Evolutionary conservation across 2,329 filamentous ascomycete genomes (phyloP), one percentile per base, ranked within the genome.

Genomic region (Didymella segeticola): DNA sequence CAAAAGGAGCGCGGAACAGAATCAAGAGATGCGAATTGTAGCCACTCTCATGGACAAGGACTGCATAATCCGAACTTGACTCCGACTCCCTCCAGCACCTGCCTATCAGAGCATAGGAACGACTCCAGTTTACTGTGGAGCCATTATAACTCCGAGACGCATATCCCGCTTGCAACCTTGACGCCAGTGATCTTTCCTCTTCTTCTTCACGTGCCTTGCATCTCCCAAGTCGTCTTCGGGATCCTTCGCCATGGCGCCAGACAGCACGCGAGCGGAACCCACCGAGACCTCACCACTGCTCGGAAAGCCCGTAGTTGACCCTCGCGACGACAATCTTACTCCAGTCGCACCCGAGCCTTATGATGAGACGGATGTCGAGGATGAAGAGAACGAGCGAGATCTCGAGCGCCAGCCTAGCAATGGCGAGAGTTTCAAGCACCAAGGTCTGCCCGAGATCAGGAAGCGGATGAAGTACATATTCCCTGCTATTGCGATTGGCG

Each of bases 401-500:
- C 53, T 78, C 6, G 75, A 76, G 60, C 65, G 72, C 19, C 72
- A 74, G 57, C 29, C 54, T 39, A 69, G 65, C 63, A 63, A 70
- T 53, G 64, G 63, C 14, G 70, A 69, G 46, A 53, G 56, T 12
- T 66, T 64, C 39, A 72, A 78, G 54, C 77, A 75, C 55, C 68
- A 79, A 57, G 80, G 80, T 4, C 64, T 79, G 50, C 77, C 80
- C 0, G 80, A 82, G 57, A 76, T 82, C 5, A 78, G 73, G 57
- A 78, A 78, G 61, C 75, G 75, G 45, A 71, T 88, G 68, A 80
- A 79, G 49, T 83, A 82, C 60, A 83, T 89, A 48, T 72, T 88
- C 27, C 86, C 86, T 2, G 84, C 86, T 1, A 73, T 88, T 39
- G 82, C 80, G 8, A 80, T 88, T 47, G 86, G 86, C n/a, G 83